Evolutionary conservation across 2,329 filamentous ascomycete genomes (phyloP), one percentile per base, ranked within the genome.

Genomic region (Clarireedia homoeocarpa): DNA sequence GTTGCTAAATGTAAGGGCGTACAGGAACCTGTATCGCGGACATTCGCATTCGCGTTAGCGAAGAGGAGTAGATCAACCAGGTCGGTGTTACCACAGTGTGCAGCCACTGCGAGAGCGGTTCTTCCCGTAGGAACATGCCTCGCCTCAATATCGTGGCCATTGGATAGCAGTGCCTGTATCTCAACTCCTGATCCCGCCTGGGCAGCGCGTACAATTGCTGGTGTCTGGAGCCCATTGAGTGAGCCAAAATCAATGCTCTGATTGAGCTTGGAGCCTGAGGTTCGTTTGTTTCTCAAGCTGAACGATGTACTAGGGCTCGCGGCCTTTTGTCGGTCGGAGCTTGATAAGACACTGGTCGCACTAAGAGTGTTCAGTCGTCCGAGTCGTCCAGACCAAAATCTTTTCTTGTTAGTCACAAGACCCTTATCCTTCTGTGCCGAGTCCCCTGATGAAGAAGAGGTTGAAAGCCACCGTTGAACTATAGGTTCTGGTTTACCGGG

Each of bases 201-300:
- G 2, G 45, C 46, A 5, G 34, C 45, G 4, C 45, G 38, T 2
- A 54, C 45, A 6, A 49, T 34, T 12, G 46, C 27, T 6, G 38
- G 17, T 5, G 26, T 55, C 6, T 40, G 51, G 6, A 53, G 30
- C 15, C 44, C 44, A 39, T 39, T 40, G 9, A 14, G 2, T 14
- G 51, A 53, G 20, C 51, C 23, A 30, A 48, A 48, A 30, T 47
- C 44, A 27, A 48, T 53, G n/a, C 44, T 48, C 39, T 48, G 27
- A 30, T 17, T 50, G 14, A 54, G 10, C 3, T 34, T 54, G 5
- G 10, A n/a, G 4, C 42, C 46, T 23, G 45, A n/a, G 30, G 34
- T 36, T 36, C 52, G 45, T 17, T 55, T 55, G 1, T 14, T 39
- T 34, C 14, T 23, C 24, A 12, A 6, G 3, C 5, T 17, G 6